A percentile compares a stretch with the other conserved stretches of the same genome.
Evolutionary conservation across 2,329 filamentous ascomycete species (phyloP).

Genomic region (Colletotrichum sublineola): DNA sequence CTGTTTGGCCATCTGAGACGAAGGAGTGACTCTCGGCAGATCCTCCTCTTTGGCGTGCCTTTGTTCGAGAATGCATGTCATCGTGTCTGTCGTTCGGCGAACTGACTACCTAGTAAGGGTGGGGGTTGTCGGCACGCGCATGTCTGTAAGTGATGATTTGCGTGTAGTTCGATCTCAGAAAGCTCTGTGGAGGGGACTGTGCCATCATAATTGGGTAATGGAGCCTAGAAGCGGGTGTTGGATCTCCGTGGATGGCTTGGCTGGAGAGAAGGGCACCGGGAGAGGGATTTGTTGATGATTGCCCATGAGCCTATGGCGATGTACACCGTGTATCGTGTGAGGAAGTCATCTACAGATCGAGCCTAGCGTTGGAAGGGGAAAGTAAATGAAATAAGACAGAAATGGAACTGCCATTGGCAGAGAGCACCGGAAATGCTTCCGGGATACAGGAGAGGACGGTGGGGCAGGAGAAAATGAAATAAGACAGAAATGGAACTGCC

Average conservation of each 20-base stretch:
- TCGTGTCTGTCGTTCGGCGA: constrained; percentile 4
- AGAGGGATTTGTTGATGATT: not conserved
- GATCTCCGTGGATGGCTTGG: not conserved
- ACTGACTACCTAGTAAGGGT: not conserved
- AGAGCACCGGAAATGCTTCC: not conserved
- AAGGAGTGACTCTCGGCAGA: not conserved
- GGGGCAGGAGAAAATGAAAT: constrained; percentile 3
- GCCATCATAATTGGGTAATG: not conserved
- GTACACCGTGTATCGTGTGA: not conserved
- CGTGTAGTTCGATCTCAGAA: too few relatives aligned
- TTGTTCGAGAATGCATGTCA: constrained; percentile 3
- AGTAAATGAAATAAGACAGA: not conserved
- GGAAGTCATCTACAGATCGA: not conserved
- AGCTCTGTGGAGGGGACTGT: not conserved
- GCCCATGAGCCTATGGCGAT: not conserved
- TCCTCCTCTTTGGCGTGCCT: not conserved
- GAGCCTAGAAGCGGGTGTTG: not conserved
- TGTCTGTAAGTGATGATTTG: not conserved
- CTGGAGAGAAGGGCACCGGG: not conserved
- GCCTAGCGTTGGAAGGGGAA: too few relatives aligned
- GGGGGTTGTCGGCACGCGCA: constrained; percentile 5
- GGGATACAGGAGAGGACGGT: not conserved
- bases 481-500: not conserved
- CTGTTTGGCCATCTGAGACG: not conserved
- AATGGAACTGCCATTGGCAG: not conserved